Evolutionary conservation across 768 basidiomycete species (phyloP).

Genomic region (Suillus weaverae): DNA sequence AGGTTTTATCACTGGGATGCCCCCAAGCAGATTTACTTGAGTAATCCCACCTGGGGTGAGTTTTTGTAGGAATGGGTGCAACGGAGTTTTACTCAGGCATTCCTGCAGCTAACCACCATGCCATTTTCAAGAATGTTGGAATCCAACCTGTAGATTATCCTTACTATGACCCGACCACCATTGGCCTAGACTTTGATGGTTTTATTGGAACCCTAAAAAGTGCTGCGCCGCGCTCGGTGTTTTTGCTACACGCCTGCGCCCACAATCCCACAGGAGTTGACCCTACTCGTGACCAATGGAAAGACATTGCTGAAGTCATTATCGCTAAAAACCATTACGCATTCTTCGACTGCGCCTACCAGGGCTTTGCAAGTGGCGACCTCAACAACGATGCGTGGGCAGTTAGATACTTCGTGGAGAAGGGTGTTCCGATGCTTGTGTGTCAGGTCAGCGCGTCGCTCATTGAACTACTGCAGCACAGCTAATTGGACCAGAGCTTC

Average conservation of each 20-base stretch:
- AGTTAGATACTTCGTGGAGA: constrained; percentile 83
- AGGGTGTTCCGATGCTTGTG: constrained; percentile 73
- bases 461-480: not conserved
- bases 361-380: constrained; percentile 96
- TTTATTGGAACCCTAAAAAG: constrained; percentile 58
- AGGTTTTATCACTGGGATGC: constrained; percentile 75
- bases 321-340: constrained; percentile 75
- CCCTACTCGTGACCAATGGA: constrained; percentile 88
- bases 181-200: constrained; percentile 79
- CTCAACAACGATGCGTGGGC: constrained; percentile 92
- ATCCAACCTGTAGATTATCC: constrained; percentile 85
- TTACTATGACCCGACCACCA: constrained; percentile 92
- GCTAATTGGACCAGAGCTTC: constrained; percentile 73
- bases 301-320: constrained; percentile 69
- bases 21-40: constrained; percentile 73
- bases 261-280: constrained; percentile 98
- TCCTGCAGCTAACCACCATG: constrained; percentile 75
- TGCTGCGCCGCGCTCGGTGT: constrained; percentile 77
- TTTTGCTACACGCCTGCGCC: constrained; percentile 91
- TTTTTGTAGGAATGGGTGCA: not conserved
- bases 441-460: constrained; percentile 77
- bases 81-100: constrained; percentile 2
- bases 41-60: constrained; percentile 90
- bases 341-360: constrained; percentile 96
- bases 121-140: constrained; percentile 89